Base-by-base conservation (phyloP, 2,329 filamentous ascomycete genomes). In the Septoria petroselini region DNA sequence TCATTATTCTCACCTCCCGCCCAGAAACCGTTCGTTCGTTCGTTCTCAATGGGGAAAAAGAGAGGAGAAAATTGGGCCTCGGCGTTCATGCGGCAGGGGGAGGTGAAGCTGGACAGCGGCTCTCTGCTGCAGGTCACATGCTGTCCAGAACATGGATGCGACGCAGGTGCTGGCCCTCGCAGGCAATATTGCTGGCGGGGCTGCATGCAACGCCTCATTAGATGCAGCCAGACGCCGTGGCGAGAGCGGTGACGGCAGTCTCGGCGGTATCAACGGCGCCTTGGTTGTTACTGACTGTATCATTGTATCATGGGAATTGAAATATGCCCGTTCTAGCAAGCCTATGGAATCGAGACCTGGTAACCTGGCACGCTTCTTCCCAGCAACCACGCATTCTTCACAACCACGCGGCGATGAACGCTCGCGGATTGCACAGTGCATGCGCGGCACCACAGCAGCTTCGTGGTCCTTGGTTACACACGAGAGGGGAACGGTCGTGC, bases 1-100 rank as follows among this genome's bases (percentile, higher is more conserved):
- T n/a, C n/a, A n/a, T n/a, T n/a, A n/a, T n/a, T n/a, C 34, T 40
- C 43, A 47, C 35, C 40, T 34, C 31, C 43, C 35, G n/a, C n/a
- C n/a, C n/a, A 12, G 12, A 15, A 21, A 19, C 35, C 35, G 33
- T 35, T 35, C 33, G 14, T 33, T 12, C 3, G 7, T 7, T 15
- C 33, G 14, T 8, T 18, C 35, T 19, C 15, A 19, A 12, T 21
- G 18, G 9, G 9, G 17, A 14, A 31, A 18, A 17, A 27, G 27
- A 27, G 23, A 30, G 43, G 43, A 37, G 35, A 34, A 30, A 47
- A 11, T 25, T 39, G 43, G 34, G 15, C 31, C 35, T 47, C 14
- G 40, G 42, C 43, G 43, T 39, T 35, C 30, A 23, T 40, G 12
- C 43, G 39, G 43, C 43, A 47, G 43, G 43, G 43, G 43, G 43